Evolutionary conservation across 768 basidiomycete species (phyloP), one percentile per base, ranked within the genome.

Genomic region (Lentinus brumalis): DNA sequence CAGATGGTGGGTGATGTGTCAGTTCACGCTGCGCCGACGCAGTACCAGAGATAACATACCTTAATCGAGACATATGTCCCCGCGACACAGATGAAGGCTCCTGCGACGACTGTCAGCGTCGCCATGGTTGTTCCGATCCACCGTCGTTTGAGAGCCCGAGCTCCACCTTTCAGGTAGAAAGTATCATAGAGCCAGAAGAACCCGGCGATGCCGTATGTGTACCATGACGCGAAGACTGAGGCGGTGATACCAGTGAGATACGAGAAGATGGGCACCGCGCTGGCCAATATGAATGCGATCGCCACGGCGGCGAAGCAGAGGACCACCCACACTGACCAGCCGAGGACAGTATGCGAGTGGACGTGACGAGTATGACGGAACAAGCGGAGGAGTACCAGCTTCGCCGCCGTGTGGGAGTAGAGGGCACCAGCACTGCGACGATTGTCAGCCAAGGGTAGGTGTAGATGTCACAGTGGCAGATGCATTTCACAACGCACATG

Each of bases 161-260:
- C 54, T 44, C 69, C 71, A 4, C 78, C 80, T 45, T 74, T 70
- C 12, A 79, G 62, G 62, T 82, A 71, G 60, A 79, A 79, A 9
- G 74, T 70, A 66, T 84, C 82, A 61, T 82, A 73, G 26, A 84
- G 58, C 79, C 81, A 84, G 70, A 84, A 85, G 64, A 80, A 81
- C 1, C 83, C 81, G 12, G 81, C 81, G 12, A 81, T 60, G 32
- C 83, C 83, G 62, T 83, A 83, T 12, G 83, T 83, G 65, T 81
- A 85, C 81, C 83, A 84, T 15, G 80, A 76, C 9, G 83, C 82
- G 62, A 85, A 85, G 21, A 84, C 71, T 16, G 82, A 74, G 12
- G 82, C 83, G 10, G 81, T 70, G 60, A 84, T 80, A 12, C 83
- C 80, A 35, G 83, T 81, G 39, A 85, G 70, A 63, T 82, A 77